These are phyloP conservation scores for Stentor roeselii DNA, from an alignment of 73 alveolate genomes.

Conservation along the genomic window DNA sequence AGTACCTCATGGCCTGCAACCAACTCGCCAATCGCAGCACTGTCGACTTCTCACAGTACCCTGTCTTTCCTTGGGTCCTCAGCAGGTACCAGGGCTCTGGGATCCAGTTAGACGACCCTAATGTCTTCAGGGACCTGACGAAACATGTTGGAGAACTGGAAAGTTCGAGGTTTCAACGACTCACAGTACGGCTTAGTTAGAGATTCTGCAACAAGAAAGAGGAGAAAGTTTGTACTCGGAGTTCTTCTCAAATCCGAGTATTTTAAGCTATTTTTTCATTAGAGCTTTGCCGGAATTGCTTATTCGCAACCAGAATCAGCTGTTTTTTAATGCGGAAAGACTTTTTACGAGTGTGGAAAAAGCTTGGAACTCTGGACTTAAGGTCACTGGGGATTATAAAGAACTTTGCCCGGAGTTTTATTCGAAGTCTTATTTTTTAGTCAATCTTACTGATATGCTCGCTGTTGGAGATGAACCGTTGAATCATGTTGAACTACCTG, in stretches of 20 bases:
- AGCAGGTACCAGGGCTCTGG: conserved; percentile 53
- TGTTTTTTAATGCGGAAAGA: conserved; percentile 84
- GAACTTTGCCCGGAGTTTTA: conserved; percentile 94
- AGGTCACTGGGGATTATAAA: conserved; percentile 64
- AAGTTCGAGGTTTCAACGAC: conserved; percentile 40
- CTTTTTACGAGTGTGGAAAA: conserved; percentile 64
- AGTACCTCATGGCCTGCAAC: conserved; percentile 75
- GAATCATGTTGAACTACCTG: conserved; percentile 70
- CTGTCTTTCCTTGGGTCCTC: conserved; percentile 95
- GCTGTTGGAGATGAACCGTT: conserved; percentile 55
- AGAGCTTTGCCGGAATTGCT: conserved; percentile 84
- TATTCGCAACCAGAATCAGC: conserved; percentile 74
- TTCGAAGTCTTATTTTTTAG: conserved; percentile 71
- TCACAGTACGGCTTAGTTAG: conserved; percentile 32
- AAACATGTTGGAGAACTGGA: conserved; percentile 68
- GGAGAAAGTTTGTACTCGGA: conserved; percentile 50
- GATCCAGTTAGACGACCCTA: conserved; percentile 37
- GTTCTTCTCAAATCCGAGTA: conserved; percentile 79
- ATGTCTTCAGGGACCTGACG: conserved; percentile 79
- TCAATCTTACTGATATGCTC: conserved; percentile 61
- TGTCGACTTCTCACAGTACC: conserved; percentile 91
- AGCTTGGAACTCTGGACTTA: conserved; percentile 63
- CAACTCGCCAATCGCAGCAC: conserved; percentile 81
- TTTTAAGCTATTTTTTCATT: conserved; percentile 66
- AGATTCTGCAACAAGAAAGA: conserved; percentile 51